These are phyloP conservation scores for Geum urbanum DNA, from an alignment of 306 rosid genomes.

Conservation along the genomic window DNA sequence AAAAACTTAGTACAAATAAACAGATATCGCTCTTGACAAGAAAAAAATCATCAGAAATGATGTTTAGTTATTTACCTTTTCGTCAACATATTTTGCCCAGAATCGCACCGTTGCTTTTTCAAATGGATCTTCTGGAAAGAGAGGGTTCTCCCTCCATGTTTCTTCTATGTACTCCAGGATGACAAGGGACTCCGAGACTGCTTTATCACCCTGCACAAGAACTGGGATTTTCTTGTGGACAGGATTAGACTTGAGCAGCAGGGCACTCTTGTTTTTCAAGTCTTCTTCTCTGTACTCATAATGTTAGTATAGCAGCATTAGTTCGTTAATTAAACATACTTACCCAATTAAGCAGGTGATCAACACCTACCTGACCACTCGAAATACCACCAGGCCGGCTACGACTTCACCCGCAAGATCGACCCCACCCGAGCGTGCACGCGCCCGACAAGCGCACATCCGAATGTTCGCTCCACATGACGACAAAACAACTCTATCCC, in stretches of 20 bases:
- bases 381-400: too few species aligned
- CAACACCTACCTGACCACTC: too few species aligned
- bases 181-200: constrained; percentile 47
- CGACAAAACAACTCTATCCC: too few species aligned
- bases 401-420: too few species aligned
- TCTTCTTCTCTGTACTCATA: constrained; percentile 38
- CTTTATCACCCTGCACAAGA: constrained; percentile 42
- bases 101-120: constrained; percentile 14
- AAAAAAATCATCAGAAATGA: not conserved
- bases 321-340: too few species aligned
- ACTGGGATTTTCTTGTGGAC: constrained; percentile 54
- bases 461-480: too few species aligned
- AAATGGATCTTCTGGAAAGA: constrained; percentile 25
- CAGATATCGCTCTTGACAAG: not conserved
- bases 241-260: constrained; percentile 50
- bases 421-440: too few species aligned
- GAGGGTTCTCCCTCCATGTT: constrained; percentile 34
- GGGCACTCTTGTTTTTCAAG: constrained; percentile 39
- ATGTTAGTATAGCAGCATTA: too few species aligned
- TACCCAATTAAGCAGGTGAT: too few species aligned
- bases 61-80: constrained; percentile 28
- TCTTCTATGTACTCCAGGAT: constrained; percentile 58
- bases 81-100: constrained; percentile 26
- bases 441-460: too few species aligned
- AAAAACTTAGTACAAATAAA: not conserved